phyloP scores from a whole-genome alignment of 2,329 filamentous ascomycete genomes.

The Stromatinia cepivora region DNA sequence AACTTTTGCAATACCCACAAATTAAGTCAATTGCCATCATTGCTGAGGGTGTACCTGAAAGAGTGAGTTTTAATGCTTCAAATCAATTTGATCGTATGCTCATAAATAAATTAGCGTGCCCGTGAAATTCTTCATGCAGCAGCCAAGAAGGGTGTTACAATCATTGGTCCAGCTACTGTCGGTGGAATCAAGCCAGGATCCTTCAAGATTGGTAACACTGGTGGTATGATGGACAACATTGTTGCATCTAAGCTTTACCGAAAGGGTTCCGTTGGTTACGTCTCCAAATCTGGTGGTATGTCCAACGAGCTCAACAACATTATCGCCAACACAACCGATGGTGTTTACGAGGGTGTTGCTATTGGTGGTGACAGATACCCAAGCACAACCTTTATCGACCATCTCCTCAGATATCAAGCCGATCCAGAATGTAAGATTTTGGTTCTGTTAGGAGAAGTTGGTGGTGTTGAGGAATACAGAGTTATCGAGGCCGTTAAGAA shows the following conservation, averaged over 20 bases:
- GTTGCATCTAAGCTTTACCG: conserved; percentile 99
- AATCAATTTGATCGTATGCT: conserved; percentile 5
- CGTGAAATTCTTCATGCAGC: conserved; percentile 97
- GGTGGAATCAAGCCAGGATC: conserved; percentile 99
- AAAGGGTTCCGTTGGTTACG: conserved; percentile 97
- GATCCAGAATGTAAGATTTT: conserved; percentile 98
- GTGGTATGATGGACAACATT: conserved; percentile 99
- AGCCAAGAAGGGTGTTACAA: conserved; percentile 98
- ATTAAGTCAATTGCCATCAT: conserved; percentile 99
- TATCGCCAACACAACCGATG: conserved; percentile 91
- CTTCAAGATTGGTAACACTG: conserved; percentile 99
- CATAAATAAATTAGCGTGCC: conserved; percentile 65
- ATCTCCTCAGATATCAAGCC: conserved; percentile 92
- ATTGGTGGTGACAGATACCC: conserved; percentile 99
- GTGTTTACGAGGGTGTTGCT: conserved; percentile 98
- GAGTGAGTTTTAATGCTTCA: conserved; percentile 60
- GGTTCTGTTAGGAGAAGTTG: conserved; percentile 92
- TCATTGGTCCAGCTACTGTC: conserved; percentile 96
- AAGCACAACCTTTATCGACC: conserved; percentile 98
- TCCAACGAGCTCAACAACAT: conserved; percentile 99
- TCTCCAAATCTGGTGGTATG: conserved; percentile 99
- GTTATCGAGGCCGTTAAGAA: conserved; percentile 97
- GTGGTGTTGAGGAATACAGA: conserved; percentile 99
- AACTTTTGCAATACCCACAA: conserved; percentile 95
- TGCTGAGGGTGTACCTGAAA: conserved; percentile 97